These are phyloP conservation scores for Globisporangium cylindrosporum DNA, from an alignment of 352 stramenopile species.

Conservation along the genomic window DNA sequence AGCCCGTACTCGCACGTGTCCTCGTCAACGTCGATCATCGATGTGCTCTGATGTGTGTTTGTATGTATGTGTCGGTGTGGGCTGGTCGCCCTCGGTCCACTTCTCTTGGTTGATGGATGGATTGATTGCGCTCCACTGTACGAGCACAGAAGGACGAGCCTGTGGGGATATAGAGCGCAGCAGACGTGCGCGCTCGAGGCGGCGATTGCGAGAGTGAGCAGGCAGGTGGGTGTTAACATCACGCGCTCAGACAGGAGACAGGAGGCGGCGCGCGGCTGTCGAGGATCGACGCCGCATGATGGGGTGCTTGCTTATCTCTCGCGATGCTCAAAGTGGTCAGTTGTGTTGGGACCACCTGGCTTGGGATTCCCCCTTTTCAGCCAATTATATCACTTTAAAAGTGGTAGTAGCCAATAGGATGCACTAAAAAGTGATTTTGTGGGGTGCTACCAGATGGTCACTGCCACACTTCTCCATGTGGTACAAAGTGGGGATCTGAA, in stretches of 20 bases:
- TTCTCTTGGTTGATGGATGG: too few species aligned
- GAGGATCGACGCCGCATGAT: not conserved
- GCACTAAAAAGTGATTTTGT: not conserved
- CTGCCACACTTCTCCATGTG: not conserved
- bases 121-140: not conserved
- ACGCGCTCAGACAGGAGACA: not conserved
- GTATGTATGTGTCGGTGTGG: not conserved
- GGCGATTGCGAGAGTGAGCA: not conserved
- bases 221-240: not conserved
- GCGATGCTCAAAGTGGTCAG: not conserved
- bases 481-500: not conserved
- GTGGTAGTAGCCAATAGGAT: not conserved
- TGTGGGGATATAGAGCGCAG: not conserved
- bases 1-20: slow-evolving; percentile 56
- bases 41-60: not conserved
- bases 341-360: not conserved
- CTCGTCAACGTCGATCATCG: slow-evolving; percentile 32
- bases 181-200: not conserved
- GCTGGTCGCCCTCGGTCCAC: too few species aligned
- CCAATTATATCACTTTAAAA: not conserved
- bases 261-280: too few species aligned
- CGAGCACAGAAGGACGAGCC: not conserved
- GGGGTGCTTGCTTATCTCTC: not conserved
- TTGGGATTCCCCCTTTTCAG: not conserved
- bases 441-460: not conserved